Evolutionary conservation across 2,329 filamentous ascomycete species (phyloP), one percentile per base, ranked within the genome.

Genomic region (Malbranchea zuffiana): DNA sequence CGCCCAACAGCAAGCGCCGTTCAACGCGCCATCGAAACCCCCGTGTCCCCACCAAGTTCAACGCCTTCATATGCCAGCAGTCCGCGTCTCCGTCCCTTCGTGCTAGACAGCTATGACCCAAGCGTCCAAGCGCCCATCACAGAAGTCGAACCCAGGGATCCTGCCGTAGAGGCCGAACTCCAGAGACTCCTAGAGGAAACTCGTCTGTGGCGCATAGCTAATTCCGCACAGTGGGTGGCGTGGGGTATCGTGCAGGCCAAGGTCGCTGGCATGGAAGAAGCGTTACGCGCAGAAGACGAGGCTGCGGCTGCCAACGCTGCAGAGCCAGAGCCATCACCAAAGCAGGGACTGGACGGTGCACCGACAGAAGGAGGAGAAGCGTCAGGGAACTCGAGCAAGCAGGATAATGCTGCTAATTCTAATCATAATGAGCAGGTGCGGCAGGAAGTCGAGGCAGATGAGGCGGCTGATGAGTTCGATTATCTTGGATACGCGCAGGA

Each of bases 221-320:
- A 90, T 61, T 86, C 80, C 23, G 85, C 84, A 2, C 76, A 82
- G 61, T 98, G 90, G 90, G 75, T 92, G 16, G 83, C 86, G 1
- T 98, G 90, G 90, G 90, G 90, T 16, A 84, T 96, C 44, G 82
- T 98, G 35, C 90, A 98, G 62, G 88, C 90, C 32, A 87, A 90
- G 55, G 70, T 93, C 1, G 78, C 83, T 0, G 83, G 78, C 0
- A 67, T 88, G 55, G 74, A 80, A 35, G 59, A 61, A 39, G 60
- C 37, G 1, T 32, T 57, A 28, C 41, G 40, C 8, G 50, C 43
- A 13, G 43, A 45, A 17, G 48, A 16, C 35, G 50, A 8, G 32
- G 26, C 5, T 35, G 38, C 37, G 34, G 31, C 29, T 19, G 41
- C 23, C 6, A 38, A 39, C 18, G 32, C 17, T 20, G 34, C 13